Base-by-base conservation (phyloP, 805 yeast genomes). In the Ogataea nakhonphanomensis region DNA sequence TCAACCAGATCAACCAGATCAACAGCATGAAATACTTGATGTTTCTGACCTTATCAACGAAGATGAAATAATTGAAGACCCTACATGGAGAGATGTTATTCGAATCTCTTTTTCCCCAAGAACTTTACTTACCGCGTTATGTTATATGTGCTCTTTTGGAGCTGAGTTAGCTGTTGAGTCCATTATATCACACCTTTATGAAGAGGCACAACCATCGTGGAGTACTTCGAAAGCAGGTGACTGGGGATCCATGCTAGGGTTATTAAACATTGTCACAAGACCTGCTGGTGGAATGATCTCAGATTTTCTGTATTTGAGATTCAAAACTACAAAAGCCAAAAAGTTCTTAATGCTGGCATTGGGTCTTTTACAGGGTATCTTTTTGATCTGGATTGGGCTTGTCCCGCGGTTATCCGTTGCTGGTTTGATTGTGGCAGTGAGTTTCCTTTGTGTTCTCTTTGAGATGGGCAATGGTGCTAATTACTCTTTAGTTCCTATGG, bases 381-480 rank as follows among this genome's bases (percentile, higher is more conserved):
- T 65, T 37, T 44, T 63, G 33, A 40, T 65, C 5, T 63, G 66
- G 61, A 63, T 64, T 30, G 69, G 69, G 2, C 46, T 62, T 4
- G 48, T 53, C 31, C 58, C 59, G 20, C 29, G 38, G 5, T 39
- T 64, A 12, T 36, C 55, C 17, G 50, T 61, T 32, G 55, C 56
- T 8, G 61, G 59, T 1, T 46, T 64, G 13, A 57, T 64, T 30
- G 64, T 49, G 1, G 49, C 65, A 0, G 44, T 64, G 38, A 54
- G 55, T 28, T 50, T 63, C 15, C 51, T 62, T 62, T 48, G 54
- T 14, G 36, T 59, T 9, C 64, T 59, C 30, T 61, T 65, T 65
- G 69, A 65, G 37, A 63, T 63, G 58, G 68, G 60, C 14, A 64
- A 65, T 35, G 69, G 69, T 40, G 69, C 69, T 9, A 59, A 61